A percentile compares a stretch with the other conserved stretches of the same genome.
Conservation (phyloP, 306 rosid species). For the Herpetospermum pedunculosum region DNA sequence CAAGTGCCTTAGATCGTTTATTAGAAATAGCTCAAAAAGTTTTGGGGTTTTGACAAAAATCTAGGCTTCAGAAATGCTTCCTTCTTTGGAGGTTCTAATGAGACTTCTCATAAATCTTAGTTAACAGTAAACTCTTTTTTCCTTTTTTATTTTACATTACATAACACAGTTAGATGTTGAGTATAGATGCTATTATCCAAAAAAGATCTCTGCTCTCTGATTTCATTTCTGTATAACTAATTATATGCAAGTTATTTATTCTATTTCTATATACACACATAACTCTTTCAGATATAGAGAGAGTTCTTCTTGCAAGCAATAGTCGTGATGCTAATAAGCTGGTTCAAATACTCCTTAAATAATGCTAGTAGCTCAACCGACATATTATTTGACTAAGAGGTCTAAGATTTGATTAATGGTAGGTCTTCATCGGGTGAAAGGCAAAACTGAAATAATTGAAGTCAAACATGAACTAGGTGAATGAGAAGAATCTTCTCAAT, state of each 20-base stretch:
- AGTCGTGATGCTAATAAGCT: too few species aligned
- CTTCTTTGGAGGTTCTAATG: not conserved
- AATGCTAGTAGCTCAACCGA: too few species aligned
- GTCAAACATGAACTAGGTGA: too few species aligned
- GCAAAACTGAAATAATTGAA: too few species aligned
- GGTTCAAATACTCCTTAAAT: too few species aligned
- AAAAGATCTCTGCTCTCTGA: not conserved
- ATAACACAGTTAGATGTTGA: not conserved
- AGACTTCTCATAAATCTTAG: not conserved
- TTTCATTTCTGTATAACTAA: not conserved
- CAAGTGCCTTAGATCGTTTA: conserved; percentile 74
- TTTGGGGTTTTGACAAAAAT: conserved; percentile 47
- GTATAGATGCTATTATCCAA: not conserved
- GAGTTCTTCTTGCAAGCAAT: too few species aligned
- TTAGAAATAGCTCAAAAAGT: conserved; percentile 51
- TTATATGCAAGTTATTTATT: not conserved
- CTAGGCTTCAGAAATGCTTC: not conserved
- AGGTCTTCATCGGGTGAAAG: too few species aligned
- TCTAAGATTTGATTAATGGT: too few species aligned
- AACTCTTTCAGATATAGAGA: too few species aligned
- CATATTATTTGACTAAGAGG: too few species aligned
- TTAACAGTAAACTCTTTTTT: not conserved
- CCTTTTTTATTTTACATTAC: not conserved
- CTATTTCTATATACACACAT: too few species aligned
- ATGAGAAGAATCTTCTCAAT: too few species aligned